Conservation (phyloP, 805 yeast species). For the Candida schatavii region DNA sequence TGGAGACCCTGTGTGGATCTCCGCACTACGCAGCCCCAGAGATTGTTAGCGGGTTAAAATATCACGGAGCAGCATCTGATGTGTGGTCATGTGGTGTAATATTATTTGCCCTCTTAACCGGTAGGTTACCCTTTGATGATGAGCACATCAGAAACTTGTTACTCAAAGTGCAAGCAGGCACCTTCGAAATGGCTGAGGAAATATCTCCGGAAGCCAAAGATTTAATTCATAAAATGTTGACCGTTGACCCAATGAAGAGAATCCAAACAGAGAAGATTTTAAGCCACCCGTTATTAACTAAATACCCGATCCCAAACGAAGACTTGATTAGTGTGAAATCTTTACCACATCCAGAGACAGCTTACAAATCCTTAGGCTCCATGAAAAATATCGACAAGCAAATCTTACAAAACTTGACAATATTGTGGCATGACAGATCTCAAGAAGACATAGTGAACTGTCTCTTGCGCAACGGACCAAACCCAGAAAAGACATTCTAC, state of each 20-base stretch:
- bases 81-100: conserved; percentile 90
- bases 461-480: conserved; percentile 36
- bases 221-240: conserved; percentile 61
- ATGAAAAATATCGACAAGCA: conserved; percentile 49
- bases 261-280: conserved; percentile 66
- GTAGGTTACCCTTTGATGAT: conserved; percentile 82
- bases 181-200: conserved; percentile 66
- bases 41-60: conserved; percentile 72
- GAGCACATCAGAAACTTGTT: conserved; percentile 70
- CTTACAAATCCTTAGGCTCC: conserved; percentile 48
- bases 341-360: conserved; percentile 56
- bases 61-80: conserved; percentile 83
- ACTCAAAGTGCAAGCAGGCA: conserved; percentile 74
- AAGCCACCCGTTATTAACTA: conserved; percentile 51
- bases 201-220: conserved; percentile 65
- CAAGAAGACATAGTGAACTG: conserved; percentile 37
- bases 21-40: conserved; percentile 91
- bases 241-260: conserved; percentile 69
- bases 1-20: conserved; percentile 83
- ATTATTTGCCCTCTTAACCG: conserved; percentile 72
- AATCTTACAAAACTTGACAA: conserved; percentile 52
- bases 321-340: conserved; percentile 43
- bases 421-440: conserved; percentile 56
- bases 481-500: conserved; percentile 46
- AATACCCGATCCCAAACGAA: conserved; percentile 48